These are phyloP conservation scores for Blastocystis sp. DNA, from an alignment of 352 stramenopile genomes.

Conservation along the genomic window DNA sequence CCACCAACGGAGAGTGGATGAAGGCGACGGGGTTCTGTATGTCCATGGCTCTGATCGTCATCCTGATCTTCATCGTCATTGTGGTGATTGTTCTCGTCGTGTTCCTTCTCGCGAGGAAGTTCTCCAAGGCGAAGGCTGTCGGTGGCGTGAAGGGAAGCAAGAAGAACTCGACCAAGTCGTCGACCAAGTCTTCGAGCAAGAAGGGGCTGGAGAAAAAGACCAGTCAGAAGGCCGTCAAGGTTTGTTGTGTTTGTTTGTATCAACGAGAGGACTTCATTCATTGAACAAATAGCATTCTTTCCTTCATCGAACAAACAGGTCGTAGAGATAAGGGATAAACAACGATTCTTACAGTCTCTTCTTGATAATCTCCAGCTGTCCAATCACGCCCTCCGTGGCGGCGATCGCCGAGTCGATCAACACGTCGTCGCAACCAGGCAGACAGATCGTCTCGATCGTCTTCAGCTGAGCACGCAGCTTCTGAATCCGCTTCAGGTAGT, in stretches of 20 bases:
- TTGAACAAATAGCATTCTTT: no score
- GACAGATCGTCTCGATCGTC: constrained; percentile 4
- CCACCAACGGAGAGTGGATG: background rate
- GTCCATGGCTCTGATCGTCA: background rate
- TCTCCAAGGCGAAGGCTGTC: background rate
- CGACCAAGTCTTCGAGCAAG: no score
- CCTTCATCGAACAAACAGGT: no score
- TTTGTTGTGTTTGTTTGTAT: no score
- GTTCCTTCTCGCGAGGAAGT: background rate
- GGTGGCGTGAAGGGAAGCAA: constrained; percentile 15
- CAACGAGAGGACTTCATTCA: no score
- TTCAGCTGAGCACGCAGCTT: constrained; percentile 33
- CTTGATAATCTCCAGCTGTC: constrained; percentile 44
- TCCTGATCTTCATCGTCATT: background rate
- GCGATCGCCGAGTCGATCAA: constrained; percentile 38
- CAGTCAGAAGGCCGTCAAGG: background rate
- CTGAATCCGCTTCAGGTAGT: constrained; percentile 53
- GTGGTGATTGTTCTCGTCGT: background rate
- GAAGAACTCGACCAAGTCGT: background rate
- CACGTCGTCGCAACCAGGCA: constrained; percentile 50
- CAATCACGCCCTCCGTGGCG: constrained; percentile 4
- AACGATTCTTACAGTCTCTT: constrained; percentile 40
- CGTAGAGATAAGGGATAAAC: no score
- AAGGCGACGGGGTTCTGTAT: constrained; percentile 1
- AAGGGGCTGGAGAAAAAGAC: background rate